Percentiles rank a stretch among this genome's conserved stretches.
Evolutionary conservation across 345 rosid genomes (phyloP).

Genomic region (Combretum micranthum): DNA sequence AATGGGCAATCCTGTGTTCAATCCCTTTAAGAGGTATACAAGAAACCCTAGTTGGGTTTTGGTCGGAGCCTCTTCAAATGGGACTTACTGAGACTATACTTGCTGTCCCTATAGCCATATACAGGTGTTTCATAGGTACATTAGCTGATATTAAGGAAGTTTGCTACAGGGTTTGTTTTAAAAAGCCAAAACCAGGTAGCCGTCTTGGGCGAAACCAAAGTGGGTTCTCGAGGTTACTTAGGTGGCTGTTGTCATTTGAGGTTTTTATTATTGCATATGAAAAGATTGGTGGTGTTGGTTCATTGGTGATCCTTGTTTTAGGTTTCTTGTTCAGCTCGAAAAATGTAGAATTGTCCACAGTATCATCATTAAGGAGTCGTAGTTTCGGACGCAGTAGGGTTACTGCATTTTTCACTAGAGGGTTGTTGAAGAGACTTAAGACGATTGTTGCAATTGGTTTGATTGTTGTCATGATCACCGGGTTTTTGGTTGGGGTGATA

Average conservation of each 20-base stretch:
- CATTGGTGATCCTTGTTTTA: slow-evolving; percentile 49
- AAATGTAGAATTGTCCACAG: slow-evolving; percentile 64
- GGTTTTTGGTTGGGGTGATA: slow-evolving; percentile 51
- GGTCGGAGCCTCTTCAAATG: slow-evolving; percentile 67
- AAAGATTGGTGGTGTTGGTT: slow-evolving; percentile 57
- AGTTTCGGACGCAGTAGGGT: slow-evolving; percentile 53
- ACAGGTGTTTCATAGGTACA: slow-evolving; percentile 65
- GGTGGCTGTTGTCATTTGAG: slow-evolving; percentile 75
- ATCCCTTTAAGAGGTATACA: slow-evolving; percentile 89
- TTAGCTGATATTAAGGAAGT: slow-evolving; percentile 66
- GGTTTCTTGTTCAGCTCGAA: slow-evolving; percentile 62
- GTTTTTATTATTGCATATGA: slow-evolving; percentile 80
- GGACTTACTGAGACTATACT: slow-evolving; percentile 91
- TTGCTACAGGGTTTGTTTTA: slow-evolving; percentile 41
- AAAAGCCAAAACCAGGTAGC: slow-evolving; percentile 37
- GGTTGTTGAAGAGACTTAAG: slow-evolving; percentile 61
- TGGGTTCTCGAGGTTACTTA: slow-evolving; percentile 65
- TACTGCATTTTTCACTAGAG: slow-evolving; percentile 70
- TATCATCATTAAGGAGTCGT: slow-evolving; percentile 54
- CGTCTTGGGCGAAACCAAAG: slow-evolving; percentile 24
- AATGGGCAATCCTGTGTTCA: slow-evolving; percentile 92
- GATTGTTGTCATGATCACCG: slow-evolving; percentile 74
- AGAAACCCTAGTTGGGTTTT: slow-evolving; percentile 74
- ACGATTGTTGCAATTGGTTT: slow-evolving; percentile 82
- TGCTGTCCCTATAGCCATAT: slow-evolving; percentile 73